These are phyloP conservation scores for Penicillium pancosmium DNA, from an alignment of 495 filamentous ascomycete genomes.

Conservation along the genomic window DNA sequence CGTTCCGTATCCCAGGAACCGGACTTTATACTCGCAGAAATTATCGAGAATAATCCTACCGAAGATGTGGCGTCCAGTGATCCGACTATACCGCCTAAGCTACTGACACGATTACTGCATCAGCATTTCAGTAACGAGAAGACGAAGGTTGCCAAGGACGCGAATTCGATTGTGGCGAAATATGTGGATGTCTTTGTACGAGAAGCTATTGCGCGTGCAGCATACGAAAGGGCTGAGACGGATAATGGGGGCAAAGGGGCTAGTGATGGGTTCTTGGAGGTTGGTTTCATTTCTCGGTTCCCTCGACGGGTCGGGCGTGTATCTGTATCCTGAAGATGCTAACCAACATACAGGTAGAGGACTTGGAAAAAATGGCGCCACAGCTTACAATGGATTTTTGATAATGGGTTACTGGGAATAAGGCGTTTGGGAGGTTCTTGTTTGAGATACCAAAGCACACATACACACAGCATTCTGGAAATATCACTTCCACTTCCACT, in stretches of 20 bases:
- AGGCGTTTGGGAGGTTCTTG: constrained; percentile 18
- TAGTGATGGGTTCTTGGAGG: constrained; percentile 72
- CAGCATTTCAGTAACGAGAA: constrained; percentile 71
- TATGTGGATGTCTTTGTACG: constrained; percentile 93
- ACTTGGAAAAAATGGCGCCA: constrained; percentile 89
- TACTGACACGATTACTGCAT: constrained; percentile 76
- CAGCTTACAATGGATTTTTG: constrained; percentile 89
- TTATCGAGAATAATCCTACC: constrained; percentile 32
- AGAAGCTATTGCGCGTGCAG: constrained; percentile 85
- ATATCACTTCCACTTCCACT: neutral
- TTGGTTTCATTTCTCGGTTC: constrained; percentile 38
- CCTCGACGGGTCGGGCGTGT: too few relatives aligned
- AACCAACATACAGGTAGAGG: constrained; percentile 46
- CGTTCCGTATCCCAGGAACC: constrained; percentile 36
- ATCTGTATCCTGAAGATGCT: neutral
- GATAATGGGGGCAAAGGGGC: constrained; percentile 29
- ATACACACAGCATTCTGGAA: neutral
- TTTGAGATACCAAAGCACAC: constrained; percentile 16
- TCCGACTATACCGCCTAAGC: constrained; percentile 67
- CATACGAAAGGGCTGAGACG: constrained; percentile 62
- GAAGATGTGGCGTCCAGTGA: constrained; percentile 41
- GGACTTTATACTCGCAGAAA: constrained; percentile 52
- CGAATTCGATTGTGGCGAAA: constrained; percentile 74
- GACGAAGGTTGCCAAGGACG: constrained; percentile 77
- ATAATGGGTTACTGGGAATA: constrained; percentile 7